These are phyloP conservation scores for Murraya koenigii DNA, from an alignment of 345 rosid species.

Conservation along the genomic window DNA sequence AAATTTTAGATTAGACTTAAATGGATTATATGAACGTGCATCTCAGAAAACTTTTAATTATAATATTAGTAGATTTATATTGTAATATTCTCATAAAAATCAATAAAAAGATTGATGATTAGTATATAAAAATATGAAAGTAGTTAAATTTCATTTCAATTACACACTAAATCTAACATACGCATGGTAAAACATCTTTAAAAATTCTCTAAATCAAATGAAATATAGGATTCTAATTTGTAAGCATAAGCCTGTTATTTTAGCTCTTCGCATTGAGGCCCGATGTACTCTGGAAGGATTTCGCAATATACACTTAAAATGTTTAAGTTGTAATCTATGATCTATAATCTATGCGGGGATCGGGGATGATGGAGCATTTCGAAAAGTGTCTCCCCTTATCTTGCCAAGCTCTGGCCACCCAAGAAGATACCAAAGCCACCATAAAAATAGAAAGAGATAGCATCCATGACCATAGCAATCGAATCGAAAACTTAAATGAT, in stretches of 20 bases:
- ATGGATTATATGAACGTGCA: no score
- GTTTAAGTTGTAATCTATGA: no score
- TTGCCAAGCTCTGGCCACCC: slow-evolving; percentile 44
- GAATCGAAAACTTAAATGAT: slow-evolving; percentile 34
- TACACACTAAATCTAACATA: neutral
- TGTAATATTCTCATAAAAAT: no score
- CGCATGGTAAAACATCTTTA: no score
- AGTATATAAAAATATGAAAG: neutral
- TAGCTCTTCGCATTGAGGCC: neutral
- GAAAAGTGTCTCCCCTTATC: slow-evolving; percentile 42
- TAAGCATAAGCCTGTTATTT: neutral
- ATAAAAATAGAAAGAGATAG: slow-evolving; percentile 46
- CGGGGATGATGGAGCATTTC: slow-evolving; percentile 34
- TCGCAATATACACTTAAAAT: neutral
- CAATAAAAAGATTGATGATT: no score
- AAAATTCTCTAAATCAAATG: no score
- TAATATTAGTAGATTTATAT: no score
- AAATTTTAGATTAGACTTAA: no score
- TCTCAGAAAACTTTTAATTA: no score
- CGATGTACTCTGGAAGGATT: neutral
- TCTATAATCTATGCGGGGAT: neutral
- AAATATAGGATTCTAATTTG: no score
- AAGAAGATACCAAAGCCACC: slow-evolving; percentile 38
- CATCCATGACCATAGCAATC: slow-evolving; percentile 52
- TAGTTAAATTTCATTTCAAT: no score